Percentiles rank a stretch among this genome's conserved stretches.
phyloP scores from a whole-genome alignment of 2,329 filamentous ascomycete species.

The Amauroascus niger region DNA sequence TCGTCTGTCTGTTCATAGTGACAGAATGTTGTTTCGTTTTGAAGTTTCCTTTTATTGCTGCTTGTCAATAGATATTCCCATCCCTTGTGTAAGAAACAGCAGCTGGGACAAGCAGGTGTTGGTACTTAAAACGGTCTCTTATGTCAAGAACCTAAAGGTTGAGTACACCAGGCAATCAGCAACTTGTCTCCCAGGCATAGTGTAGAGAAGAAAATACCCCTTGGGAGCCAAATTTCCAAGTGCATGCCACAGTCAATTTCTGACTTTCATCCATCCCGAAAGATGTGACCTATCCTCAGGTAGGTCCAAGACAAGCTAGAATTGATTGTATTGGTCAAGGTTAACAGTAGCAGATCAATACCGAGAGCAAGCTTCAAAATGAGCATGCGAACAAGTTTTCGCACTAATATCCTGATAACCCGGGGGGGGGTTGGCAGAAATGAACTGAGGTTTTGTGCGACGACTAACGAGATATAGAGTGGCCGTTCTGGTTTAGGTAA shows the following conservation, averaged over 20 bases:
- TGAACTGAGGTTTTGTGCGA: too few relatives aligned
- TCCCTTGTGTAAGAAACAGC: neutral
- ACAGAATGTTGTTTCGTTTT: slow-evolving; percentile 9
- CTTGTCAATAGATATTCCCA: neutral
- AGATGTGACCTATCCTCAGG: too few relatives aligned
- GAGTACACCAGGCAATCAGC: neutral
- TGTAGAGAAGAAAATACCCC: slow-evolving; percentile 20
- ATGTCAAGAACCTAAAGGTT: slow-evolving; percentile 22
- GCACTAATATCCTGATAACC: too few relatives aligned
- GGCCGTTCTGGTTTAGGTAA: neutral
- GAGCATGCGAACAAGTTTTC: too few relatives aligned
- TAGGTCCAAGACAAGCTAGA: too few relatives aligned
- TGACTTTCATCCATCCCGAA: slow-evolving; percentile 15
- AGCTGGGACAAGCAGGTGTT: neutral
- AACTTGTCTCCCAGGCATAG: neutral
- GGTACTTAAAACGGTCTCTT: slow-evolving; percentile 20
- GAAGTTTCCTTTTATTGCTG: neutral
- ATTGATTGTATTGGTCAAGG: too few relatives aligned
- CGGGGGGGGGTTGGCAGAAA: too few relatives aligned
- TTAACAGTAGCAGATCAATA: too few relatives aligned
- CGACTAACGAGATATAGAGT: neutral
- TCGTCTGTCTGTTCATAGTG: slow-evolving; percentile 22
- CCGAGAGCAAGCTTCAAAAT: too few relatives aligned
- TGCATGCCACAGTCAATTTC: slow-evolving; percentile 25
- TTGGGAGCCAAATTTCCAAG: slow-evolving; percentile 27